Conservation (phyloP, 305 asterid species). For the Nicotiana rustica region DNA sequence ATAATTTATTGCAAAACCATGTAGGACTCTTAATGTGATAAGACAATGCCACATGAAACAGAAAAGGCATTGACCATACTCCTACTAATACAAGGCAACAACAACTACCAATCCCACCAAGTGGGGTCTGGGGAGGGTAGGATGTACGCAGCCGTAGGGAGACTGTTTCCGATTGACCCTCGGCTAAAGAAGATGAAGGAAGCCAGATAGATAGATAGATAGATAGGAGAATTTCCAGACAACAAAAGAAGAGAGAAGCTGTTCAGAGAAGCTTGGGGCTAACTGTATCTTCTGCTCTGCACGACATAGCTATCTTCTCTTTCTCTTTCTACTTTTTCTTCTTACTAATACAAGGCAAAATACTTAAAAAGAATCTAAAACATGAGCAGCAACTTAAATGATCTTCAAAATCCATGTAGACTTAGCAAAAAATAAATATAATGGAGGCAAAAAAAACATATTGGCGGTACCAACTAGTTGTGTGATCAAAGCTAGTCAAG, state of each 20-base stretch:
- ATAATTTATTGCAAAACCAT: conserved; percentile 8
- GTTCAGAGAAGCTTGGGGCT: background rate
- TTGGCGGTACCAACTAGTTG: conserved; percentile 10
- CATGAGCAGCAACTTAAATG: conserved; percentile 2
- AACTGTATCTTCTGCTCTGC: conserved; percentile 23
- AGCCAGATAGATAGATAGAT: background rate
- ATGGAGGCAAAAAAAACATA: background rate
- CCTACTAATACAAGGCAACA: background rate
- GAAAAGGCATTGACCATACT: background rate
- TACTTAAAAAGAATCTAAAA: background rate
- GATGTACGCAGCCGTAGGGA: too few relatives aligned
- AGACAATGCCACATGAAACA: conserved; percentile 8
- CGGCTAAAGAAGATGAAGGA: too few relatives aligned
- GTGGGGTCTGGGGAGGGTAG: too few relatives aligned
- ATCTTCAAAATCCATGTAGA: conserved; percentile 12
- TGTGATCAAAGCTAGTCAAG: conserved; percentile 18
- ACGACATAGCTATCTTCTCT: background rate
- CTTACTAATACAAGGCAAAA: background rate
- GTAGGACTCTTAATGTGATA: background rate
- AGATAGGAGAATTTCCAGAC: background rate
- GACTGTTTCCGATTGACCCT: too few relatives aligned
- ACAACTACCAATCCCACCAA: too few relatives aligned
- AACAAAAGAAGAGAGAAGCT: background rate
- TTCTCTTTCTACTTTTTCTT: background rate
- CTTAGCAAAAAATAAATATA: background rate